Conservation (phyloP, 306 rosid species). For the Rubus idaeus region DNA sequence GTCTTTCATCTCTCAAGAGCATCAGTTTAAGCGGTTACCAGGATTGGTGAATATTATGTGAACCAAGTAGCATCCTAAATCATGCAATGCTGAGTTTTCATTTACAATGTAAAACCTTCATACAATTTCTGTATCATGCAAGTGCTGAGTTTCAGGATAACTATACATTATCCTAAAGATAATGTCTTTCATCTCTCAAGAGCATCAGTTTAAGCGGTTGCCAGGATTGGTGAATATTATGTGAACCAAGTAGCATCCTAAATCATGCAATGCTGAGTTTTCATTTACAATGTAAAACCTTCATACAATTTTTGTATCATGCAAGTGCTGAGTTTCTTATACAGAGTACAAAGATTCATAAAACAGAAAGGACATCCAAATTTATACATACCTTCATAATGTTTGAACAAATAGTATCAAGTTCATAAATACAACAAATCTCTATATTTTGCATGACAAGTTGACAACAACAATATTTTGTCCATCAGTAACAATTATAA, state of each 20-base stretch:
- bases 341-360: background rate
- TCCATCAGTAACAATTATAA: conserved; percentile 31
- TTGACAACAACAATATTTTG: conserved; percentile 9
- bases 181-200: background rate
- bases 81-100: conserved; percentile 1
- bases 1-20: background rate
- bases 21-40: background rate
- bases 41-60: background rate
- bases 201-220: background rate
- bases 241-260: background rate
- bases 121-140: no score
- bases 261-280: background rate
- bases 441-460: conserved; percentile 66
- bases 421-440: conserved; percentile 85
- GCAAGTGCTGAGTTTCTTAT: no score
- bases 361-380: background rate
- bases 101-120: no score
- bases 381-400: conserved; percentile 66
- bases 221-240: background rate
- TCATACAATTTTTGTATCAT: no score
- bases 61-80: background rate
- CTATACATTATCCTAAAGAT: background rate
- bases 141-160: background rate
- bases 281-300: background rate
- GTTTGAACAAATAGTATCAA: conserved; percentile 63